phyloP scores from a whole-genome alignment of 2,329 filamentous ascomycete genomes.

The Verticillium zaregamsianum region DNA sequence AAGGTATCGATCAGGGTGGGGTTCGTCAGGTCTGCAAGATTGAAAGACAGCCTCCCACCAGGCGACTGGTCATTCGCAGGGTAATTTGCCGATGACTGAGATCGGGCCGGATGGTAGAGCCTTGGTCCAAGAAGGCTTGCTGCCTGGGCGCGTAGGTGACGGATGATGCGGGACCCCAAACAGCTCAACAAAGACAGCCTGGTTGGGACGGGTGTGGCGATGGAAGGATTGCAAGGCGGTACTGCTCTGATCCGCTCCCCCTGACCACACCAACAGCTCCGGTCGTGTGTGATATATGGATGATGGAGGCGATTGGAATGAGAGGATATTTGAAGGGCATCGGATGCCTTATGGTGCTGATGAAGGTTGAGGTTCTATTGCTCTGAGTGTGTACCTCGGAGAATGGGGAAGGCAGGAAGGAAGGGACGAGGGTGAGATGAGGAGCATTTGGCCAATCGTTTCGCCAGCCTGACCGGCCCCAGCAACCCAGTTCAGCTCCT shows the following conservation, averaged over 20 bases:
- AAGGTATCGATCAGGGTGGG: not conserved
- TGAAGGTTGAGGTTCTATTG: not conserved
- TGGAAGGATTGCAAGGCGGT: not conserved
- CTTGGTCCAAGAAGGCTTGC: not conserved
- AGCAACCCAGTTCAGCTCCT: not conserved
- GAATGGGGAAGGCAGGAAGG: not conserved
- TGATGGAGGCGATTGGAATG: not conserved
- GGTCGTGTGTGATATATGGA: not conserved
- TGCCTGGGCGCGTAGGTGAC: not conserved
- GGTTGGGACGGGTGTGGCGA: not conserved
- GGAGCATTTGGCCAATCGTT: not conserved
- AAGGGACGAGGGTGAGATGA: not conserved
- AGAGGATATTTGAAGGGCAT: not conserved
- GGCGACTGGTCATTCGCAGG: not conserved
- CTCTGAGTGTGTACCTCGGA: not conserved
- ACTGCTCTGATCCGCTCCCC: not conserved
- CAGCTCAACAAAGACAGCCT: not conserved
- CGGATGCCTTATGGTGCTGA: not conserved
- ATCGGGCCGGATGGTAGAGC: not conserved
- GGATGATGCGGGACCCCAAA: not conserved
- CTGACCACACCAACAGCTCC: not conserved
- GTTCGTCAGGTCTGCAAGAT: not conserved
- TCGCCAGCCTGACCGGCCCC: not conserved
- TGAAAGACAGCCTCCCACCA: not conserved
- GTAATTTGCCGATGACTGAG: not conserved